Percentiles rank a stretch among this genome's conserved stretches.
Evolutionary conservation across 2,329 filamentous ascomycete genomes (phyloP).

Genomic region (Aspergillus viridinutans): DNA sequence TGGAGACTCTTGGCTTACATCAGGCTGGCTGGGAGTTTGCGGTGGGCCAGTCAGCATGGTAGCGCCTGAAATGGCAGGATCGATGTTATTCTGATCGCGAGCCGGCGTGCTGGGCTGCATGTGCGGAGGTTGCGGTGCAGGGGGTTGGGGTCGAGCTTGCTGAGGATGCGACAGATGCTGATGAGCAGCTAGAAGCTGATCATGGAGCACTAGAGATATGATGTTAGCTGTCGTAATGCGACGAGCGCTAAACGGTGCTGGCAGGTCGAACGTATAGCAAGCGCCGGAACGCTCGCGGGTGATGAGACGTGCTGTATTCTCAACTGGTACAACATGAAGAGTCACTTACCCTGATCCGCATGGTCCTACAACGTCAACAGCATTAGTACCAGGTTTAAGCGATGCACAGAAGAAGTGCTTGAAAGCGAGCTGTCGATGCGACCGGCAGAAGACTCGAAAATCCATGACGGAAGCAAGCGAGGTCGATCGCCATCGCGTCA

Average conservation of each 20-base stretch:
- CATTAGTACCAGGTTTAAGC: not conserved
- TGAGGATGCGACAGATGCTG: constrained; percentile 44
- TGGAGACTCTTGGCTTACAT: constrained; percentile 50
- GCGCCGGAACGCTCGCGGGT: not conserved
- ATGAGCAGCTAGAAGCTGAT: constrained; percentile 55
- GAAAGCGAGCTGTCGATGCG: constrained; percentile 3
- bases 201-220: constrained; percentile 52
- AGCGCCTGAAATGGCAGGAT: constrained; percentile 54
- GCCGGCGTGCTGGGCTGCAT: constrained; percentile 39
- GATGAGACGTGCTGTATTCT: not conserved
- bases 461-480: not conserved
- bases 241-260: too few relatives aligned
- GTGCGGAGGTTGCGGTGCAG: constrained; percentile 39
- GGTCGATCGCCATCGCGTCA: not conserved
- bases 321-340: constrained; percentile 10
- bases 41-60: constrained; percentile 44
- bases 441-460: constrained; percentile 3
- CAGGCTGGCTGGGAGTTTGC: constrained; percentile 28
- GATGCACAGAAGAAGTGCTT: not conserved
- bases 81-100: constrained; percentile 52
- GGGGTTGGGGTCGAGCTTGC: constrained; percentile 36
- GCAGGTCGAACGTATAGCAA: not conserved
- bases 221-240: constrained; percentile 8
- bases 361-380: constrained; percentile 33
- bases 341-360: constrained; percentile 43